phyloP scores from a whole-genome alignment of 2,329 filamentous ascomycete species.

The Chlorencoelia australis region DNA sequence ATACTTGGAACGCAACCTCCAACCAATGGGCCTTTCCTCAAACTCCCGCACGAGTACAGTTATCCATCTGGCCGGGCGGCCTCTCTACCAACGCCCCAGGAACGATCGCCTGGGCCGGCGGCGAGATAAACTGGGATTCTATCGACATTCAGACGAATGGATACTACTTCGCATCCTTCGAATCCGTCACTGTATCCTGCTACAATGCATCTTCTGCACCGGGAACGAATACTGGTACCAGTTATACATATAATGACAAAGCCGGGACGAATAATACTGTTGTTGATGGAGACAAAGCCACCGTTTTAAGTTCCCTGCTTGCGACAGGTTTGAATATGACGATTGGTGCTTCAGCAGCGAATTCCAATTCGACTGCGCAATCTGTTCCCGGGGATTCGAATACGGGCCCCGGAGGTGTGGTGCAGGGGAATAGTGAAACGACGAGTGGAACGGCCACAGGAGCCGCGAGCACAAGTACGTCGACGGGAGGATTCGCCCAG shows the following conservation, averaged over 20 bases:
- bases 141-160: conserved; percentile 70
- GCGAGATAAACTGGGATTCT: conserved; percentile 76
- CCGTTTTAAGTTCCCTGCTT: conserved; percentile 66
- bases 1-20: conserved; percentile 78
- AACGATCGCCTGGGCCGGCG: conserved; percentile 87
- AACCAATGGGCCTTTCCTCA: conserved; percentile 84
- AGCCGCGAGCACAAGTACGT: conserved; percentile 8
- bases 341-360: conserved; percentile 33
- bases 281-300: conserved; percentile 61
- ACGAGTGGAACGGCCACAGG: conserved; percentile 11
- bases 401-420: conserved; percentile 26
- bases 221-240: conserved; percentile 57
- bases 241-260: conserved; percentile 64
- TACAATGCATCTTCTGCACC: conserved; percentile 54
- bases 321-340: conserved; percentile 73
- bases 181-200: conserved; percentile 74
- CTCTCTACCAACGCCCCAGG: conserved; percentile 67
- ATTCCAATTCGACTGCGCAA: conserved; percentile 27
- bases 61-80: conserved; percentile 95
- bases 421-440: conserved; percentile 1
- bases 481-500: conserved; percentile 25
- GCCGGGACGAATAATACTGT: conserved; percentile 67
- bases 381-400: conserved; percentile 47
- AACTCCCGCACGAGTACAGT: conserved; percentile 79
- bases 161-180: conserved; percentile 80